Conservation (phyloP, 2,329 filamentous ascomycete species). For the Arthrinium puccinioides region DNA sequence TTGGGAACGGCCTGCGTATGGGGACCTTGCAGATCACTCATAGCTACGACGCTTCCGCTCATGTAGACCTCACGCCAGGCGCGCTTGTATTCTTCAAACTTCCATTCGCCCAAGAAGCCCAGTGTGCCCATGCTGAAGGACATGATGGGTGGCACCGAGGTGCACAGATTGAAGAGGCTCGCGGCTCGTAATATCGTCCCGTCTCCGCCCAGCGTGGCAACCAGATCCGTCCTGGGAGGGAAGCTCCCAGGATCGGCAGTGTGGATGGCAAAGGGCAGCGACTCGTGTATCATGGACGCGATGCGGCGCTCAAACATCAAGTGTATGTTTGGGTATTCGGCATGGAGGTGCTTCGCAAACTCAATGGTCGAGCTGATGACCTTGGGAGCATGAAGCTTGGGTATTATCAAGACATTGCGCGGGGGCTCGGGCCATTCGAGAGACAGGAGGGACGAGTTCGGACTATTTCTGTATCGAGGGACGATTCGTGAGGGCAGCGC, state of each 20-base stretch:
- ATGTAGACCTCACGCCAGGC: constrained; percentile 93
- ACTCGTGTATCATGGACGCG: constrained; percentile 62
- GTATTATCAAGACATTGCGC: constrained; percentile 49
- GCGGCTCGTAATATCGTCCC: constrained; percentile 83
- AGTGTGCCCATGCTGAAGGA: constrained; percentile 96
- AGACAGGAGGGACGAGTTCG: constrained; percentile 45
- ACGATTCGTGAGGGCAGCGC: constrained; percentile 47
- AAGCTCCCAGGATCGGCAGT: constrained; percentile 43
- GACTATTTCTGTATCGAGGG: constrained; percentile 57
- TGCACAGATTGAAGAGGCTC: constrained; percentile 75
- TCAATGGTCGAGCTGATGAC: constrained; percentile 45
- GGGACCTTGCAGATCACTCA: constrained; percentile 33
- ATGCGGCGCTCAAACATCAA: constrained; percentile 76
- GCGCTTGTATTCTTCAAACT: constrained; percentile 84
- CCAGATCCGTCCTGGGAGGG: constrained; percentile 77
- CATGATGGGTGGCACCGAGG: constrained; percentile 79
- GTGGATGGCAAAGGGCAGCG: constrained; percentile 69
- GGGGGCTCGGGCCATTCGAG: constrained; percentile 48
- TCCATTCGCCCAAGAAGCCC: constrained; percentile 94
- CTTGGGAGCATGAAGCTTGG: constrained; percentile 48
- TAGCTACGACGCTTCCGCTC: constrained; percentile 50
- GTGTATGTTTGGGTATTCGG: constrained; percentile 72
- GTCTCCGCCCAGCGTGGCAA: constrained; percentile 87
- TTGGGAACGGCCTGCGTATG: constrained; percentile 25
- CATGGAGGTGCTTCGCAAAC: constrained; percentile 65